Percentiles rank a stretch among this genome's conserved stretches.
phyloP scores from a whole-genome alignment of 164 flowering plant species.

The Sextonia rubra region DNA sequence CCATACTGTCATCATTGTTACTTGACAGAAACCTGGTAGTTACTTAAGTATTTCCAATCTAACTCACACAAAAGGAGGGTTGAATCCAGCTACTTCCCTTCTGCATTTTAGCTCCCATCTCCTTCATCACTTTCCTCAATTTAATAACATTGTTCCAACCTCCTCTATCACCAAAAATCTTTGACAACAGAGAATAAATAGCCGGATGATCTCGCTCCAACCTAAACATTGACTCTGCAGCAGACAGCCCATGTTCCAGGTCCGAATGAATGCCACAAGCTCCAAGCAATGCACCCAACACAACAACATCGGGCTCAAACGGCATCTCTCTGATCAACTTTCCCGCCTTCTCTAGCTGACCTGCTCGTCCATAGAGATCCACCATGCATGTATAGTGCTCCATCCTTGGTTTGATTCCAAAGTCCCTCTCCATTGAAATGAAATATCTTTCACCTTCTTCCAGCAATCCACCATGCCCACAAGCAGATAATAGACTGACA shows the following conservation, averaged over 20 bases:
- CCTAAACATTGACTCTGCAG: constrained; percentile 36
- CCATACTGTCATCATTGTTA: too few species aligned
- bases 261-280: constrained; percentile 57
- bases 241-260: constrained; percentile 38
- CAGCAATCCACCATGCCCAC: constrained; percentile 52
- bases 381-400: constrained; percentile 70
- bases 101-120: constrained; percentile 34
- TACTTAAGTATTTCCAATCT: too few species aligned
- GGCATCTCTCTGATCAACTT: constrained; percentile 46
- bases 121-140: constrained; percentile 35
- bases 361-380: constrained; percentile 57
- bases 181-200: constrained; percentile 31
- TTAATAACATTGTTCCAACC: constrained; percentile 31
- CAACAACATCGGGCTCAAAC: constrained; percentile 45
- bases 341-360: constrained; percentile 46
- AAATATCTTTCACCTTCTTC: constrained; percentile 45
- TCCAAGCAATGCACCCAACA: constrained; percentile 67
- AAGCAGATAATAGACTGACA: constrained; percentile 47
- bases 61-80: constrained; percentile 4
- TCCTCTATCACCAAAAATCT: constrained; percentile 51
- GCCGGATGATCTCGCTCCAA: constrained; percentile 49
- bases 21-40: too few species aligned
- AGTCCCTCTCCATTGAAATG: constrained; percentile 30
- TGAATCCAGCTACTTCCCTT: constrained; percentile 47
- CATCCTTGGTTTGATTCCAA: constrained; percentile 30